Percentiles rank a stretch among this genome's conserved stretches.
Conservation (phyloP, 1,284 basidiomycete genomes). For the Sporisorium graminicola region DNA sequence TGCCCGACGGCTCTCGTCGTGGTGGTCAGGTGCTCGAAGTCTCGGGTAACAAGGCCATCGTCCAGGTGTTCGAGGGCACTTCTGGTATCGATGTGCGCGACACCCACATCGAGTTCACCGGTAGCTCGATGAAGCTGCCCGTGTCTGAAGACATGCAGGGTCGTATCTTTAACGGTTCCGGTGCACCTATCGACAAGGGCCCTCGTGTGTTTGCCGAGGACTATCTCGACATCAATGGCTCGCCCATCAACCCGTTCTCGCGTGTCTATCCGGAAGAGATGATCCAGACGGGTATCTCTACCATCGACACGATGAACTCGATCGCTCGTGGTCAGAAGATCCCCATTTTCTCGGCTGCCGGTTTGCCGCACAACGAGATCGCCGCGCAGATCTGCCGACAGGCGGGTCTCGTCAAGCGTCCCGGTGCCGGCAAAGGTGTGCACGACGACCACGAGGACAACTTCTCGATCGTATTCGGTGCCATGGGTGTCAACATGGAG, state of each 20-base stretch:
- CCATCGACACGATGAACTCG: slow-evolving; percentile 79
- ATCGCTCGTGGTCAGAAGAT: slow-evolving; percentile 99
- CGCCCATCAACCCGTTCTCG: slow-evolving; percentile 98
- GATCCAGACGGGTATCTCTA: slow-evolving; percentile 99
- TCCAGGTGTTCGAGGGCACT: slow-evolving; percentile 98
- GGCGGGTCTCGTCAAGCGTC: slow-evolving; percentile 89
- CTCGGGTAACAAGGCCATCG: slow-evolving; percentile 97
- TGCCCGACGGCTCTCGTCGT: slow-evolving; percentile 94
- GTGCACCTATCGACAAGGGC: slow-evolving; percentile 97
- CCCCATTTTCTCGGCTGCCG: slow-evolving; percentile 98
- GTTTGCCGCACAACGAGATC: slow-evolving; percentile 99
- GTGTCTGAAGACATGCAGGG: slow-evolving; percentile 99
- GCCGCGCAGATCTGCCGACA: slow-evolving; percentile 99
- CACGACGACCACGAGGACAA: slow-evolving; percentile 99
- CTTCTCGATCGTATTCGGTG: slow-evolving; percentile 99
- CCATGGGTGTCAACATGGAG: slow-evolving; percentile 99
- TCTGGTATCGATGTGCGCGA: slow-evolving; percentile 96
- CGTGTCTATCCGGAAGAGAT: slow-evolving; percentile 99
- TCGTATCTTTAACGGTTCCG: slow-evolving; percentile 98
- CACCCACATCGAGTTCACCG: slow-evolving; percentile 98
- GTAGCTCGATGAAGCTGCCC: slow-evolving; percentile 97
- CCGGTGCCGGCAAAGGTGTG: slow-evolving; percentile 77
- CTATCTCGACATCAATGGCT: slow-evolving; percentile 99
- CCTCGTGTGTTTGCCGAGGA: slow-evolving; percentile 99
- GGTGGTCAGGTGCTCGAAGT: slow-evolving; percentile 99